Conservation (phyloP, 192 early-diverging fungal genomes). For the Pilaira anomala region DNA sequence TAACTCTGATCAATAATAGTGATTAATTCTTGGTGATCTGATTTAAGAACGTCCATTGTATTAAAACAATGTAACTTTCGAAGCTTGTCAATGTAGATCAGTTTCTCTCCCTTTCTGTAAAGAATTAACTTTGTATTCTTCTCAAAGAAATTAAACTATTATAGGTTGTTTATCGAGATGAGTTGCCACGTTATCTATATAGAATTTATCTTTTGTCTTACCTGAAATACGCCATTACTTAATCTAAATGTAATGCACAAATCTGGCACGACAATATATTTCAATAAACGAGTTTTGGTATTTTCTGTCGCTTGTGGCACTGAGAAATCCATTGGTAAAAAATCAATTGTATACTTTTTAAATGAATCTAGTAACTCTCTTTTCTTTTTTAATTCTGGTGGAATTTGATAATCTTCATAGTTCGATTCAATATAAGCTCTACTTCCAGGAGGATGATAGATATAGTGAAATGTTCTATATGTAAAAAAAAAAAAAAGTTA, state of each 20-base stretch:
- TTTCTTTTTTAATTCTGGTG: conserved; percentile 58
- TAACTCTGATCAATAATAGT: not conserved
- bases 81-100: not conserved
- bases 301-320: not conserved
- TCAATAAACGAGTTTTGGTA: conserved; percentile 51
- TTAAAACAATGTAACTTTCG: not conserved
- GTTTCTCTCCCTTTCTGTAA: not conserved
- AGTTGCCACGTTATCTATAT: not conserved
- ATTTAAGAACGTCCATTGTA: not conserved
- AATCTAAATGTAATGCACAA: conserved; percentile 64
- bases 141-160: conserved; percentile 6
- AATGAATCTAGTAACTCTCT: conserved; percentile 56
- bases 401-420: conserved; percentile 39
- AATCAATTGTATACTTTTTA: conserved; percentile 59
- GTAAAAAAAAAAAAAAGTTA: not conserved
- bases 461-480: conserved; percentile 44
- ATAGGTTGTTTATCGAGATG: too few species aligned
- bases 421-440: conserved; percentile 8
- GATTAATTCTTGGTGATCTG: not conserved
- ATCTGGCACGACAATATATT: conserved; percentile 62
- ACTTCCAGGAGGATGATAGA: too few species aligned
- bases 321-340: conserved; percentile 35
- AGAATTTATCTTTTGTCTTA: conserved; percentile 17
- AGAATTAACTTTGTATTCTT: not conserved
- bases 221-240: conserved; percentile 67